These are phyloP conservation scores for Echeveria elegans DNA, from an alignment of 164 flowering plant species.

Conservation along the genomic window DNA sequence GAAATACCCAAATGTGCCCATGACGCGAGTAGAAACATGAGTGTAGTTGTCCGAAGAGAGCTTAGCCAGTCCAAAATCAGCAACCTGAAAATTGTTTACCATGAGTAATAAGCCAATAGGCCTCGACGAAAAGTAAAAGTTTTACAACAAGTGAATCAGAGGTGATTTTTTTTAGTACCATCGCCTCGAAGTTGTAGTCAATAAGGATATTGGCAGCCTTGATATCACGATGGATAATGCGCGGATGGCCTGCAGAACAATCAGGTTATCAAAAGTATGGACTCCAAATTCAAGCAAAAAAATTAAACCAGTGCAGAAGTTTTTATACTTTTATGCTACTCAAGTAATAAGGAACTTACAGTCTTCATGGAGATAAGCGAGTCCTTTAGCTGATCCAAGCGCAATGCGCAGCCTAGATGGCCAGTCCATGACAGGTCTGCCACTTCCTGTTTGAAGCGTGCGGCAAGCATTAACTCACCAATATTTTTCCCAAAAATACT, in stretches of 20 bases:
- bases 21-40: slow-evolving; percentile 80
- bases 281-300: background rate
- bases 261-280: background rate
- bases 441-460: slow-evolving; percentile 28
- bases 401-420: slow-evolving; percentile 55
- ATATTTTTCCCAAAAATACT: background rate
- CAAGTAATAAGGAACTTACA: slow-evolving; percentile 25
- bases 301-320: background rate
- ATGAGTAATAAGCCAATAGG: background rate
- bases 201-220: slow-evolving; percentile 64
- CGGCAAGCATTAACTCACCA: background rate
- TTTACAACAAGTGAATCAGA: background rate
- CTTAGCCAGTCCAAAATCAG: slow-evolving; percentile 81
- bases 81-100: slow-evolving; percentile 37
- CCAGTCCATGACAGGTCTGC: slow-evolving; percentile 50
- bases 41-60: slow-evolving; percentile 52
- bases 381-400: slow-evolving; percentile 69
- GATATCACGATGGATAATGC: slow-evolving; percentile 66
- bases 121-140: background rate
- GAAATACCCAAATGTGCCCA: slow-evolving; percentile 79
- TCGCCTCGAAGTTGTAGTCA: slow-evolving; percentile 58
- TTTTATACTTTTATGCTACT: background rate
- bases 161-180: slow-evolving; percentile 24
- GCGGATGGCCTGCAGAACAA: slow-evolving; percentile 63
- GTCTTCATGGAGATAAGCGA: slow-evolving; percentile 80